Conservation (phyloP, 768 basidiomycete genomes). For the Asterophora parasitica region DNA sequence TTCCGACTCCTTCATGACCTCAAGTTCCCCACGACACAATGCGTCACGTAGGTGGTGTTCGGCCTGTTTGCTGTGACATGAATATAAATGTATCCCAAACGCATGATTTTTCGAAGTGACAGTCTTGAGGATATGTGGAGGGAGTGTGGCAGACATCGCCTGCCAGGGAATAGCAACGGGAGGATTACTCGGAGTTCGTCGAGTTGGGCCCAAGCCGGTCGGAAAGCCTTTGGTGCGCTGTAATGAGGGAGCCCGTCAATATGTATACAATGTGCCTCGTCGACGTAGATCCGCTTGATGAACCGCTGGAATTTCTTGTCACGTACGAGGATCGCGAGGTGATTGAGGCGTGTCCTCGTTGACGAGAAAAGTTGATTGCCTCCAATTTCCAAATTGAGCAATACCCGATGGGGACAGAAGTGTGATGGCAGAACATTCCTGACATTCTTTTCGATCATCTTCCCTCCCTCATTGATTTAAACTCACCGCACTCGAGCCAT, state of each 20-base stretch:
- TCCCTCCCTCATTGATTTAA: too few species aligned
- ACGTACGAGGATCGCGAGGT: constrained; percentile 2
- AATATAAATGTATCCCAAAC: constrained; percentile 4
- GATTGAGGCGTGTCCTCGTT: constrained; percentile 11
- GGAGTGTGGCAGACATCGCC: constrained; percentile 18
- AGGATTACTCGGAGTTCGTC: constrained; percentile 15
- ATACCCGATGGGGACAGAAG: too few species aligned
- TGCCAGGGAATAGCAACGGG: constrained; percentile 8
- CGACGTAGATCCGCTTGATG: constrained; percentile 15
- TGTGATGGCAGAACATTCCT: too few species aligned
- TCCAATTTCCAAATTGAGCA: too few species aligned
- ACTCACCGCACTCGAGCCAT: too few species aligned
- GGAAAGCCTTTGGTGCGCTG: constrained; percentile 16
- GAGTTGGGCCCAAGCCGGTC: constrained; percentile 19
- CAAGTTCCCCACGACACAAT: too few species aligned
- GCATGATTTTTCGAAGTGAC: constrained; percentile 14
- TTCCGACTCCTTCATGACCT: too few species aligned
- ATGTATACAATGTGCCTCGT: constrained; percentile 23
- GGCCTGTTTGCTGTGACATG: constrained; percentile 16
- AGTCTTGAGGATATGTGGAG: constrained; percentile 18
- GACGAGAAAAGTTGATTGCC: too few species aligned
- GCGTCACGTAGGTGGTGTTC: too few species aligned
- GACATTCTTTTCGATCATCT: too few species aligned
- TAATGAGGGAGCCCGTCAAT: constrained; percentile 18
- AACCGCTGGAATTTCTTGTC: constrained; percentile 2